Percentiles rank a stretch among this genome's conserved stretches.
phyloP scores from a whole-genome alignment of 2,329 filamentous ascomycete genomes.

The Diplodia seriata region DNA sequence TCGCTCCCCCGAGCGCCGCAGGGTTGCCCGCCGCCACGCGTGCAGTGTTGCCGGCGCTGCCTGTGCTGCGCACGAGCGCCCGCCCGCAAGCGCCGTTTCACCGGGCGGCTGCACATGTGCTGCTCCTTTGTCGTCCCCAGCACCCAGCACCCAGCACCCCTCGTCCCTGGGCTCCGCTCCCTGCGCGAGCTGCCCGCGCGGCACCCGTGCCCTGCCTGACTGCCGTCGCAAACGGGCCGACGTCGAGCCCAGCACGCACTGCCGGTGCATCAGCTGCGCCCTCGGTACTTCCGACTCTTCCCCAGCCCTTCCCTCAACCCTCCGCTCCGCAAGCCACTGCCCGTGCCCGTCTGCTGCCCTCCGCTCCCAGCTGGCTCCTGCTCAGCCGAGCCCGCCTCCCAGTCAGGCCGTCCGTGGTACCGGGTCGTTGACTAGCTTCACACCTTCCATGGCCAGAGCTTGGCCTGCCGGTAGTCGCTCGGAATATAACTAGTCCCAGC shows the following conservation, averaged over 20 bases:
- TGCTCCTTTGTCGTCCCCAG: slow-evolving; percentile 28
- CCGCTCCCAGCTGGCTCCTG: slow-evolving; percentile 28
- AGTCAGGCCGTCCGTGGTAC: slow-evolving; percentile 27
- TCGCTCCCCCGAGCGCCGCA: background rate
- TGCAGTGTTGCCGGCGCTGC: slow-evolving; percentile 5
- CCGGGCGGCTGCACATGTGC: slow-evolving; percentile 18
- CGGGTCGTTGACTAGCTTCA: slow-evolving; percentile 28
- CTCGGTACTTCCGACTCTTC: slow-evolving; percentile 17
- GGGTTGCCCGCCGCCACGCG: slow-evolving; percentile 16
- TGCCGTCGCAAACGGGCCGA: slow-evolving; percentile 27
- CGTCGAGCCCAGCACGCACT: background rate
- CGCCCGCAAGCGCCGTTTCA: slow-evolving; percentile 7
- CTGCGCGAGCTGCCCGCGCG: slow-evolving; percentile 13
- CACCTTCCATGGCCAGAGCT: slow-evolving; percentile 30
- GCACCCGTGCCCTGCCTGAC: slow-evolving; percentile 13
- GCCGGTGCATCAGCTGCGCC: slow-evolving; percentile 25
- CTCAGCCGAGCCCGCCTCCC: slow-evolving; percentile 17
- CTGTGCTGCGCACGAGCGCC: slow-evolving; percentile 12
- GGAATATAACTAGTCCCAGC: slow-evolving; percentile 32
- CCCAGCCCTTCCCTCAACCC: slow-evolving; percentile 5
- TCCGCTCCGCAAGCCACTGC: background rate
- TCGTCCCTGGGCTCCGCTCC: slow-evolving; percentile 11
- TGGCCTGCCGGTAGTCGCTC: slow-evolving; percentile 31
- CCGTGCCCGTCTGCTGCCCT: background rate
- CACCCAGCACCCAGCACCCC: slow-evolving; percentile 1